A percentile compares a stretch with the other conserved stretches of the same genome.
These are phyloP conservation scores for Elaeagnus macrophylla DNA, from an alignment of 306 rosid genomes.

Conservation along the genomic window DNA sequence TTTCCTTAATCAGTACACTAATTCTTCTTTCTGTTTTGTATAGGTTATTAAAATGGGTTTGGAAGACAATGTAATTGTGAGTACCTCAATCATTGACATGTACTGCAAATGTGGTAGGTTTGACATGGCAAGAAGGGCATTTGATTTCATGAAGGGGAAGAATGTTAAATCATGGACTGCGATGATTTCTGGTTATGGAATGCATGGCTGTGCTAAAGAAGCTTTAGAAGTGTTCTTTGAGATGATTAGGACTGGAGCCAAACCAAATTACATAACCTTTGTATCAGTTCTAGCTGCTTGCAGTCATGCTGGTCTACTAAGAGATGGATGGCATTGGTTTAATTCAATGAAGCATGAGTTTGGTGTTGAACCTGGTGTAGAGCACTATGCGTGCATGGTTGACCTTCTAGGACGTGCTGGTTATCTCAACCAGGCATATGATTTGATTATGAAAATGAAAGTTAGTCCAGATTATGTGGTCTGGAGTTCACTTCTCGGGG, in stretches of 20 bases:
- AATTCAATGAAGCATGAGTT: conserved; percentile 15
- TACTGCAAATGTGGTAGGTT: conserved; percentile 21
- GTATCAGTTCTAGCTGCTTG: conserved; percentile 18
- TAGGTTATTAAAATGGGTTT: conserved; percentile 56
- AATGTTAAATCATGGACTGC: conserved; percentile 19
- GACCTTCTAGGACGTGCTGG: conserved; percentile 22
- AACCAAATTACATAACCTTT: conserved; percentile 16
- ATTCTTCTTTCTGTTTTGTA: background rate
- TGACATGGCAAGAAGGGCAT: conserved; percentile 12
- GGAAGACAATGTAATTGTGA: conserved; percentile 49
- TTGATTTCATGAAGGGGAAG: conserved; percentile 17
- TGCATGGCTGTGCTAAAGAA: conserved; percentile 22
- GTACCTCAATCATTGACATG: conserved; percentile 22
- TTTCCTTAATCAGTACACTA: background rate
- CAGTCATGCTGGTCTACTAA: conserved; percentile 15
- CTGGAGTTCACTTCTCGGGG: conserved; percentile 26
- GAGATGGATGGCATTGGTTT: conserved; percentile 18
- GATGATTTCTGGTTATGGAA: conserved; percentile 16
- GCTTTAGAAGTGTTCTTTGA: conserved; percentile 14
- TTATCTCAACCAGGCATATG: conserved; percentile 14
- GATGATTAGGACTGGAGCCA: conserved; percentile 17
- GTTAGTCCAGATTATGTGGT: conserved; percentile 13
- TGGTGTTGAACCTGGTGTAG: conserved; percentile 18
- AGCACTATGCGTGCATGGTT: conserved; percentile 25
- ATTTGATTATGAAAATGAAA: conserved; percentile 16